phyloP scores from a whole-genome alignment of 352 stramenopile genomes.

The Phytopythium litorale region DNA sequence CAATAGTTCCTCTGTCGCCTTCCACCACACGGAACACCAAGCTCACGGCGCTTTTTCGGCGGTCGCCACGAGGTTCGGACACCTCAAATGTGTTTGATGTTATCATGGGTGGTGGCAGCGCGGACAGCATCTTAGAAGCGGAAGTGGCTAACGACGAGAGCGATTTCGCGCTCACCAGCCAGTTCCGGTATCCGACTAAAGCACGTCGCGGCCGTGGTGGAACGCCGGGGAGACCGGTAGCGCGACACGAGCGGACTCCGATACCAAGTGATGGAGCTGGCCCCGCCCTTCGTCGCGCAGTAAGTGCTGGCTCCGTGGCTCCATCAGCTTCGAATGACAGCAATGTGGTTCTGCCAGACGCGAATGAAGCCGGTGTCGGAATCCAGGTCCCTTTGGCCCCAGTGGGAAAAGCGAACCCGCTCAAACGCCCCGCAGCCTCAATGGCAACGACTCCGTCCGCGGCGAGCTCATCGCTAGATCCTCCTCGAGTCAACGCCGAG shows the following conservation, averaged over 20 bases:
- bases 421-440: constrained; percentile 1
- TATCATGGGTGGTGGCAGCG: constrained; percentile 25
- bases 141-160: constrained; percentile 20
- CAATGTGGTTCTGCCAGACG: too few species aligned
- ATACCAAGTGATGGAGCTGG: background rate
- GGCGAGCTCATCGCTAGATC: background rate
- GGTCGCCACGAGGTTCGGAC: constrained; percentile 6
- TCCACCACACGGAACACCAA: constrained; percentile 11
- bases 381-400: background rate
- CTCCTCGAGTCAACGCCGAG: background rate
- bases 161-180: constrained; percentile 24
- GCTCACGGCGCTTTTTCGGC: constrained; percentile 19
- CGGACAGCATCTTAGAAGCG: constrained; percentile 31
- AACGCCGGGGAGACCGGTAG: constrained; percentile 4
- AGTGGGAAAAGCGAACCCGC: constrained; percentile 3
- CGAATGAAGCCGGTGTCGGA: too few species aligned
- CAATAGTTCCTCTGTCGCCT: constrained; percentile 3
- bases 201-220: constrained; percentile 8
- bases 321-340: background rate
- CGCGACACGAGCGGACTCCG: background rate
- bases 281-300: constrained; percentile 2
- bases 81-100: constrained; percentile 20
- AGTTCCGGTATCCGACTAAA: constrained; percentile 23
- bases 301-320: background rate
- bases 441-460: constrained; percentile 8